phyloP scores from a whole-genome alignment of 768 basidiomycete species.

The Tubosaeta brunneosetosa region DNA sequence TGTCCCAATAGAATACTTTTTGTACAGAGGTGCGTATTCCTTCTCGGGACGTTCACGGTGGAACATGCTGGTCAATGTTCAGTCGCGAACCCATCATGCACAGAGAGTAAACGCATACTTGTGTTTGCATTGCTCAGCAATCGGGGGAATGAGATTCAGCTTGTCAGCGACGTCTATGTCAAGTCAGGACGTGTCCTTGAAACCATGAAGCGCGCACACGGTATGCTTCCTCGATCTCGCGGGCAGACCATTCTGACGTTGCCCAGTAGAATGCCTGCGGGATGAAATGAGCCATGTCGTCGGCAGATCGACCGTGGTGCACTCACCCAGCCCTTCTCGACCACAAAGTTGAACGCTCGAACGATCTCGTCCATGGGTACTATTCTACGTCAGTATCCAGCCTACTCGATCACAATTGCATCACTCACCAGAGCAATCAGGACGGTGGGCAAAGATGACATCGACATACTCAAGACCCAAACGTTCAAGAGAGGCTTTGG shows the following conservation, averaged over 20 bases:
- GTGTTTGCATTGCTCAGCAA: constrained; percentile 50
- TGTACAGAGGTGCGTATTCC: constrained; percentile 46
- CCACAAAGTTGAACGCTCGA: constrained; percentile 53
- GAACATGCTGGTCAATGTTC: constrained; percentile 36
- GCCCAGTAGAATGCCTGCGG: constrained; percentile 42
- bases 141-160: constrained; percentile 46
- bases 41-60: constrained; percentile 51
- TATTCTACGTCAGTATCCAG: constrained; percentile 8
- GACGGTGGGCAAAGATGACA: constrained; percentile 46
- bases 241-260: constrained; percentile 54
- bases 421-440: constrained; percentile 34
- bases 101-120: constrained; percentile 24
- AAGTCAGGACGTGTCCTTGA: not conserved
- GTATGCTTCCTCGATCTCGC: constrained; percentile 43
- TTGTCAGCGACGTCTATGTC: constrained; percentile 43
- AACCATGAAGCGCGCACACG: constrained; percentile 16
- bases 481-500: constrained; percentile 45
- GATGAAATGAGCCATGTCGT: not conserved
- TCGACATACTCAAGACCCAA: constrained; percentile 54
- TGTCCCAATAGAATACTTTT: constrained; percentile 43
- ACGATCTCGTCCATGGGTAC: constrained; percentile 52
- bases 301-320: not conserved
- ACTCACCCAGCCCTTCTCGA: constrained; percentile 44
- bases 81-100: not conserved
- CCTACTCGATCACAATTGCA: not conserved